Conservation (phyloP, 2,329 filamentous ascomycete species). For the Immersiporthe knoxdaviesiana region DNA sequence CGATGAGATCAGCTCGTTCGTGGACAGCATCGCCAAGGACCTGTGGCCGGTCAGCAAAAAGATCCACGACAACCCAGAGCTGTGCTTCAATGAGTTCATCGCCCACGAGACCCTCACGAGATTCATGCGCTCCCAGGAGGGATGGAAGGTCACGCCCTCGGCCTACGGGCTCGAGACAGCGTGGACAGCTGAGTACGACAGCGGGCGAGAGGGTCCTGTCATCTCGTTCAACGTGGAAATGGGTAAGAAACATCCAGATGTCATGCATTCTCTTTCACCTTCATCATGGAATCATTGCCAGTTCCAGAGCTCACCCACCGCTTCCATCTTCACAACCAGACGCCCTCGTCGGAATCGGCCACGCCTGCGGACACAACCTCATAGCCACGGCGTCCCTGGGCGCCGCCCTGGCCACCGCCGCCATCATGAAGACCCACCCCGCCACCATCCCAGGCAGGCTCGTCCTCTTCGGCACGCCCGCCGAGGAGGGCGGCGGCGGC, state of each 20-base stretch:
- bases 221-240: constrained; percentile 53
- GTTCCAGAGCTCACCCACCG: too few relatives aligned
- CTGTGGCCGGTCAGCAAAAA: constrained; percentile 52
- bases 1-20: constrained; percentile 42
- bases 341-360: constrained; percentile 53
- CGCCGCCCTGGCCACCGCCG: constrained; percentile 50
- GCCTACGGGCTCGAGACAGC: constrained; percentile 57
- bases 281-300: too few relatives aligned
- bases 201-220: constrained; percentile 48
- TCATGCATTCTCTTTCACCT: too few relatives aligned
- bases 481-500: constrained; percentile 46
- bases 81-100: constrained; percentile 51
- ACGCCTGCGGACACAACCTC: constrained; percentile 60
- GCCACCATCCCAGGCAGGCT: constrained; percentile 46
- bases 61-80: constrained; percentile 56
- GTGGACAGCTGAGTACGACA: constrained; percentile 55
- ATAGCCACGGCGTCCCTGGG: constrained; percentile 54
- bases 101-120: constrained; percentile 54
- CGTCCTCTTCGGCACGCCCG: constrained; percentile 55
- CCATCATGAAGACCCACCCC: constrained; percentile 44
- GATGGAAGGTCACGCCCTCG: constrained; percentile 55
- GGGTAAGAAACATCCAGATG: constrained; percentile 42
- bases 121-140: constrained; percentile 47
- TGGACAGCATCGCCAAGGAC: constrained; percentile 43
- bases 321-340: constrained; percentile 41